These are phyloP conservation scores for Gossypium longicalyx DNA, from an alignment of 345 rosid genomes.

Conservation along the genomic window DNA sequence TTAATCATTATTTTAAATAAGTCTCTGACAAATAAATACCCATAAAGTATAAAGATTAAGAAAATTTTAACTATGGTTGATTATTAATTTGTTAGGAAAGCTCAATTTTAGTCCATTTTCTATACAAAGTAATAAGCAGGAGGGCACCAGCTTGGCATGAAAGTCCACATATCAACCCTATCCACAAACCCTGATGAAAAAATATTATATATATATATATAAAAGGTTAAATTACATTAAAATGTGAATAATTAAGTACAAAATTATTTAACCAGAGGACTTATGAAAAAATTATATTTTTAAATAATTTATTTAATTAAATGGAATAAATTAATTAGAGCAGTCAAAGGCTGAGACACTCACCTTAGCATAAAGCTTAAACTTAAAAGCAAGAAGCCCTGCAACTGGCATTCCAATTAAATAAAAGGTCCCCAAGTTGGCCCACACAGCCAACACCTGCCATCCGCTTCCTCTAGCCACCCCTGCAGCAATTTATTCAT, in stretches of 20 bases:
- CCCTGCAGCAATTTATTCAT: conserved; percentile 27
- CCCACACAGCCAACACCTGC: conserved; percentile 55
- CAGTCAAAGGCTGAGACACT: not conserved
- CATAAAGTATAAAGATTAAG: too few species aligned
- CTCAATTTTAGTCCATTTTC: conserved; percentile 48
- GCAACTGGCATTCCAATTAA: conserved; percentile 54
- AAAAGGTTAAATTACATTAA: not conserved
- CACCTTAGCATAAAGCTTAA: conserved; percentile 49
- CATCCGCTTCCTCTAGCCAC: conserved; percentile 79
- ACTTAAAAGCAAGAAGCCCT: conserved; percentile 48
- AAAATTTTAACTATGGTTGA: too few species aligned
- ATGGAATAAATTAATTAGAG: too few species aligned
- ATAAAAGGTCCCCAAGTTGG: conserved; percentile 48
- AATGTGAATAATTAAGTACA: not conserved
- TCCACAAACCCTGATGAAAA: conserved; percentile 60
- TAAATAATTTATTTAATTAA: too few species aligned
- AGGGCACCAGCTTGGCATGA: conserved; percentile 41
- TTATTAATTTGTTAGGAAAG: not conserved
- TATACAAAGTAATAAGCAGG: conserved; percentile 33
- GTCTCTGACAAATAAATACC: too few species aligned
- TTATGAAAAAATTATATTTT: too few species aligned
- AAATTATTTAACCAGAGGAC: too few species aligned
- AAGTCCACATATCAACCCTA: conserved; percentile 63
- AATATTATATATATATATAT: not conserved
- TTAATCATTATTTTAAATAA: too few species aligned